Conservation (phyloP, 2,329 filamentous ascomycete genomes). For the Microcyclospora pomicola region DNA sequence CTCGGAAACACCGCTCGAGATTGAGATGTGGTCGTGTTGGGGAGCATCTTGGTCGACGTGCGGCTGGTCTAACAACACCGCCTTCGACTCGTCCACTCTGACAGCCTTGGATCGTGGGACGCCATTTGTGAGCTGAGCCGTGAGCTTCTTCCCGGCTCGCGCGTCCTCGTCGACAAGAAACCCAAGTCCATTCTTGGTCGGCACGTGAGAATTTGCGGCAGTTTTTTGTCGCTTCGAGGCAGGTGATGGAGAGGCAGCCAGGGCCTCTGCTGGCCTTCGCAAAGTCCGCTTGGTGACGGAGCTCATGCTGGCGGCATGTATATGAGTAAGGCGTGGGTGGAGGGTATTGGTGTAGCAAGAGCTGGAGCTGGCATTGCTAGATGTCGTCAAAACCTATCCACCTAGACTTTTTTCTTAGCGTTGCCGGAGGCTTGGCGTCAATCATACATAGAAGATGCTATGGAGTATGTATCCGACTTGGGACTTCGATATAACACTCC, state of each 20-base stretch:
- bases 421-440: too few relatives aligned
- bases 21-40: conserved; percentile 29
- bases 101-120: conserved; percentile 36
- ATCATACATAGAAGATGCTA: too few relatives aligned
- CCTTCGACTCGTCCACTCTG: conserved; percentile 44
- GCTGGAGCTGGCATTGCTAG: neutral
- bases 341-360: neutral
- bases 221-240: conserved; percentile 21
- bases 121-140: conserved; percentile 39
- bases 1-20: conserved; percentile 33
- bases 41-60: conserved; percentile 30
- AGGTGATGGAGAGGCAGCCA: conserved; percentile 15
- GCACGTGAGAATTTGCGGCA: conserved; percentile 19
- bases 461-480: too few relatives aligned
- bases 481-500: too few relatives aligned
- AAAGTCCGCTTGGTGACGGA: conserved; percentile 11
- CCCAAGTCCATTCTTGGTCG: conserved; percentile 15
- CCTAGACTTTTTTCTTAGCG: neutral
- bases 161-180: conserved; percentile 24
- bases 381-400: neutral
- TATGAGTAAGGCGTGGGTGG: conserved; percentile 1
- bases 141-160: conserved; percentile 23
- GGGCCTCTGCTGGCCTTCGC: conserved; percentile 8
- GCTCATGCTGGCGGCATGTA: conserved; percentile 18
- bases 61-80: conserved; percentile 32